Evolutionary conservation across 1,284 basidiomycete genomes (phyloP).

Genomic region (Moesziomyces sp.): DNA sequence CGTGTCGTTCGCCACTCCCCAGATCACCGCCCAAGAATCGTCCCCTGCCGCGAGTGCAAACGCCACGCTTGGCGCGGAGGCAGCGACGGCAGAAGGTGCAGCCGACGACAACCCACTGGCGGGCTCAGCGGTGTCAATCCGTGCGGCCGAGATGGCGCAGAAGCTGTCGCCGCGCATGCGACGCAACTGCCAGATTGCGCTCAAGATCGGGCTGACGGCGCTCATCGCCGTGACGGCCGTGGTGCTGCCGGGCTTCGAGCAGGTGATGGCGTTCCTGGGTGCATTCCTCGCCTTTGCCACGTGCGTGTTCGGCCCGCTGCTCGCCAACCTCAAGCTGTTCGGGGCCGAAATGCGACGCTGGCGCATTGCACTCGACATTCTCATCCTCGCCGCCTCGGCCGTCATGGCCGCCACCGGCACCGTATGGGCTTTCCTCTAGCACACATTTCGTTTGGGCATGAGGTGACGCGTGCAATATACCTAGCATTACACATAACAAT

Average conservation of each 20-base stretch:
- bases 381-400: constrained; percentile 47
- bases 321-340: constrained; percentile 57
- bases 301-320: constrained; percentile 63
- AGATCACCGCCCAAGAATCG: background rate
- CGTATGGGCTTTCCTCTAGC: constrained; percentile 53
- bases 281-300: constrained; percentile 82
- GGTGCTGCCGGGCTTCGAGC: constrained; percentile 83
- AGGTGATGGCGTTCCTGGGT: constrained; percentile 89
- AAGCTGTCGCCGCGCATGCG: constrained; percentile 23
- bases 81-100: background rate
- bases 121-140: constrained; percentile 43
- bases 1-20: constrained; percentile 26
- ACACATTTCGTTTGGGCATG: background rate
- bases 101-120: constrained; percentile 43
- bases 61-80: background rate
- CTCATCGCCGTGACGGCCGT: constrained; percentile 59
- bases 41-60: background rate
- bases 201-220: constrained; percentile 49
- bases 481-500: background rate
- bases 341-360: constrained; percentile 32
- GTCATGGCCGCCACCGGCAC: constrained; percentile 59
- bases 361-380: constrained; percentile 41
- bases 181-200: constrained; percentile 11
- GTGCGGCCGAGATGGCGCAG: constrained; percentile 19
- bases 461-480: background rate